Percentiles rank a stretch among this genome's conserved stretches.
phyloP scores from a whole-genome alignment of 495 filamentous ascomycete species.

The Penicillium riverlandense region DNA sequence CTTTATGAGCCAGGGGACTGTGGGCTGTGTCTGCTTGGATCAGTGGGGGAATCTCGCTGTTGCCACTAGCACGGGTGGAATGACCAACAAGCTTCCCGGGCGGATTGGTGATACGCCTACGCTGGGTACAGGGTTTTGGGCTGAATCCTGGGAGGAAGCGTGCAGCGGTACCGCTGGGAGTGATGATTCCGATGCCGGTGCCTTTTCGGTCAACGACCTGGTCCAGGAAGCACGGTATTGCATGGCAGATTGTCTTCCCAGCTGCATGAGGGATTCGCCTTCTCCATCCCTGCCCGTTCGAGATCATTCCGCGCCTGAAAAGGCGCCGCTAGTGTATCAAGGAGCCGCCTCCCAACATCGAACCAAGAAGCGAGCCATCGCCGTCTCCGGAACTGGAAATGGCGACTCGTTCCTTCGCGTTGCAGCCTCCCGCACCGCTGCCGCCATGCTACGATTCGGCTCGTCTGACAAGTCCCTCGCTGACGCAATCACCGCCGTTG shows the following conservation, averaged over 20 bases:
- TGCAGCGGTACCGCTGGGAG: background rate
- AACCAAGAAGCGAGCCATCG: slow-evolving; percentile 44
- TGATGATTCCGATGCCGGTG: too few species aligned
- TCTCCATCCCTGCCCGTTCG: too few species aligned
- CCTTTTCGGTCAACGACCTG: background rate
- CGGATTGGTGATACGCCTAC: slow-evolving; percentile 85
- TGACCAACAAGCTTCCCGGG: slow-evolving; percentile 84
- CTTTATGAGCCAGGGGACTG: slow-evolving; percentile 63
- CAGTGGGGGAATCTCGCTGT: slow-evolving; percentile 61
- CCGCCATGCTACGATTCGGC: slow-evolving; percentile 62
- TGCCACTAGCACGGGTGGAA: slow-evolving; percentile 80
- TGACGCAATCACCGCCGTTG: slow-evolving; percentile 51
- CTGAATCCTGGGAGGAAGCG: slow-evolving; percentile 64
- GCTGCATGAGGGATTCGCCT: too few species aligned
- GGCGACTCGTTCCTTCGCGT: slow-evolving; percentile 81
- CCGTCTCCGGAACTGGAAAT: slow-evolving; percentile 80
- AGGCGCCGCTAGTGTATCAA: slow-evolving; percentile 1
- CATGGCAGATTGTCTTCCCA: slow-evolving; percentile 49
- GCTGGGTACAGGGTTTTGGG: slow-evolving; percentile 84
- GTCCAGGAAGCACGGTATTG: slow-evolving; percentile 1
- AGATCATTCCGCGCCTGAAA: background rate
- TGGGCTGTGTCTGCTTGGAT: slow-evolving; percentile 77
- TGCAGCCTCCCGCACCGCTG: slow-evolving; percentile 63
- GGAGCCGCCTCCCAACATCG: background rate
- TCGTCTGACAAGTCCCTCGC: slow-evolving; percentile 19